Base-by-base conservation (phyloP, 75 land plant species). In the Pinus tabuliformis region DNA sequence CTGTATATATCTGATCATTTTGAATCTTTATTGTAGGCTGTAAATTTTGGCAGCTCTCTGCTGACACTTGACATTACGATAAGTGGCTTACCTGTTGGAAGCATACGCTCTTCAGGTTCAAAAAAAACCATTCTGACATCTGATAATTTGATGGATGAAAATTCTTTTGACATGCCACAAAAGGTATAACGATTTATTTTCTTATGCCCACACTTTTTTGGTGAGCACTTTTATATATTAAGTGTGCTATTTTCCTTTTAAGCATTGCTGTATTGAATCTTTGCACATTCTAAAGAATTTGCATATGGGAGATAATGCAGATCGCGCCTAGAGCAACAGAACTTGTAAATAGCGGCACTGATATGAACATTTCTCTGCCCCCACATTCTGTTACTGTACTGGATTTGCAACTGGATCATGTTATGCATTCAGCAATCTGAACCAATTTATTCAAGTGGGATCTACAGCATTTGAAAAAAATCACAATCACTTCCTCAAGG, bases 101-200 rank as follows among this genome's bases (percentile, higher is more conserved):
- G 59, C 22, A 39, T 83, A 37, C 18, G 73, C 22, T 22, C 52
- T 9, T 45, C 71, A n/a, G 83, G 78, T n/a, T 78, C 82, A 54
- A 71, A 71, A 36, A 70, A 62, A 59, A 81, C 79, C 52, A 56
- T 73, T 52, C 70, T 85, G 21, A 77, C 84, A 52, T 82, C 84
- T 42, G 42, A 52, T 45, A 80, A 87, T 75, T 49, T 85, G 73
- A 87, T 75, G 86, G 86, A 84, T 75, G 89, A 87, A 58, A 87
- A 87, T 78, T 82, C 89, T 52, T 82, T 87, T 70, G 63, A 63
- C 16, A n/a, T 74, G 36, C 89, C 89, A 74, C 45, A 57, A 3
- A 87, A 87, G 89, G 89, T 85, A 86, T 26, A 30, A 17, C 11
- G 30, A 28, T 26, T 56, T 15, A 18, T 62, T 62, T 49, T 42